Conservation (phyloP, 305 asterid genomes). For the Rubia tinctorum region DNA sequence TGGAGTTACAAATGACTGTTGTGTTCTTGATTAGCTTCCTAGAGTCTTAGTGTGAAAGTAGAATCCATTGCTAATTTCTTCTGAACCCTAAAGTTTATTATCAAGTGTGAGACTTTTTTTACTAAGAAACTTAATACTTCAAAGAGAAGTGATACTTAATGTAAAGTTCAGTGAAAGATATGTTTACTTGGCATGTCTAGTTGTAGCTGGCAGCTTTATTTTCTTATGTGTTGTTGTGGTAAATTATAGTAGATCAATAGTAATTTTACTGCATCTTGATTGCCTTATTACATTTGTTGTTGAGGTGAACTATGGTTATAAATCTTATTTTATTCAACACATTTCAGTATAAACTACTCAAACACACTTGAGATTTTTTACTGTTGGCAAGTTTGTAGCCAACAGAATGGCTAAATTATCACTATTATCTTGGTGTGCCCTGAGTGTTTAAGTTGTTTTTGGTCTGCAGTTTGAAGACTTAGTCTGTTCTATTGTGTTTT, state of each 20-base stretch:
- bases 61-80: neutral
- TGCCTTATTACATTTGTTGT: neutral
- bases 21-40: neutral
- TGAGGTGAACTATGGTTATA: neutral
- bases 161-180: neutral
- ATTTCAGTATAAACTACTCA: too few relatives aligned
- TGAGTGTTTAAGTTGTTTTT: neutral
- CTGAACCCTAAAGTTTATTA: neutral
- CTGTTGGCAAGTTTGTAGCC: too few relatives aligned
- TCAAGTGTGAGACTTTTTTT: neutral
- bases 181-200: neutral
- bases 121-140: neutral
- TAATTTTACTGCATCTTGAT: neutral
- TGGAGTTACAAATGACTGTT: neutral
- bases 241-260: neutral
- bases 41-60: neutral
- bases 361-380: neutral
- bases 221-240: neutral
- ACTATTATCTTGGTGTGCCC: neutral
- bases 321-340: neutral
- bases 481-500: neutral
- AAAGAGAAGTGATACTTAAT: neutral
- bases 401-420: too few relatives aligned
- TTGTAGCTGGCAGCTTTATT: neutral
- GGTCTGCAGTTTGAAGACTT: neutral